Base-by-base conservation (phyloP, 768 basidiomycete species). In the Mycena kentingensis region DNA sequence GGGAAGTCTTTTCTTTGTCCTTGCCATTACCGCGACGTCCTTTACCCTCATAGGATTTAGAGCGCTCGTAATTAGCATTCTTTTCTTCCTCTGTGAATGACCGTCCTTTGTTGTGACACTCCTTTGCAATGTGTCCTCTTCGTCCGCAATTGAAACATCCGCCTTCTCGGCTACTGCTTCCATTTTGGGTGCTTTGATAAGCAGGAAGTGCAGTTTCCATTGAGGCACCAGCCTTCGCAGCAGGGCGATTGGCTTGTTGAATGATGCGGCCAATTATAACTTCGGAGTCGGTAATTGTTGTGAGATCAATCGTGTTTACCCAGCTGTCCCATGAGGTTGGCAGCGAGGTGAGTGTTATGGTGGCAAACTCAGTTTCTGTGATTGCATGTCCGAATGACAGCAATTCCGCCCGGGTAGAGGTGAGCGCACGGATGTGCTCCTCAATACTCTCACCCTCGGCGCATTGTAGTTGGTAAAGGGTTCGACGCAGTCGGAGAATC, bases 251-350 rank as follows among this genome's bases (percentile, higher is more conserved):
- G n/a, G n/a, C 60, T 39, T 66, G 60, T 25, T 60, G 62, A 12
- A 69, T 55, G n/a, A 69, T 58, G 5, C 58, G 50, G n/a, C 65
- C 60, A 26, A 67, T 62, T 31, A 67, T 37, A 36, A 58, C 52
- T 28, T 45, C 24, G 13, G 58, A 59, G 22, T 61, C 51, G 24
- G 59, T 44, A 19, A 65, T 38, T 5, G 56, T 60, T 25, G 56
- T 16, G 51, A 57, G 29, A 41, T 68, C 61, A 12, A 65, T 46
- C 4, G 59, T 35, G 1, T 53, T 51, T 18, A 64, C 67, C 43
- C 71, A 73, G 0, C 53, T 8, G 45, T 70, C 61, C 73, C 72
- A 73, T 13, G 69, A 63, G 5, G 69, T 61, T 21, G 68, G 71
- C 1, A 74, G 60, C 16, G 64, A 70, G 3, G 65, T 67, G 24